Percentiles rank a stretch among this genome's conserved stretches.
These are phyloP conservation scores for Fusarium xylarioides DNA, from an alignment of 2,329 filamentous ascomycete genomes.

Conservation along the genomic window DNA sequence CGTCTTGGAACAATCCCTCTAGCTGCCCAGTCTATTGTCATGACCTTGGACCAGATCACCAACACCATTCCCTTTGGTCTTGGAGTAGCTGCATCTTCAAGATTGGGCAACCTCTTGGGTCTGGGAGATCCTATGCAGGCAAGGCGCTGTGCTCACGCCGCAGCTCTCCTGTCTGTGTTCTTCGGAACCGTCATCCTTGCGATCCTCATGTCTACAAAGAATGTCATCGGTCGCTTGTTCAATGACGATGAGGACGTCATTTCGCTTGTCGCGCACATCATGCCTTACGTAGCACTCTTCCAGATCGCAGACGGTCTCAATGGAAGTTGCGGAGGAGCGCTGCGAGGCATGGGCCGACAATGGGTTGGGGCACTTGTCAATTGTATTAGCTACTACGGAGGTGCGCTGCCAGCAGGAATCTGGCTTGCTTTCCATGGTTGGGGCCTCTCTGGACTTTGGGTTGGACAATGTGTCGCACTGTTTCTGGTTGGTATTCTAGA, in stretches of 20 bases:
- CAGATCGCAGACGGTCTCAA: slow-evolving; percentile 91
- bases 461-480: slow-evolving; percentile 82
- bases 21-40: slow-evolving; percentile 87
- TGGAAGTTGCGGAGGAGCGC: slow-evolving; percentile 81
- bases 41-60: slow-evolving; percentile 87
- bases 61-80: slow-evolving; percentile 88
- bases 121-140: slow-evolving; percentile 72
- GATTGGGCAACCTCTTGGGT: slow-evolving; percentile 83
- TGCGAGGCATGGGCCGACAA: slow-evolving; percentile 86
- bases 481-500: slow-evolving; percentile 82
- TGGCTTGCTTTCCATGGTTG: slow-evolving; percentile 87
- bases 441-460: slow-evolving; percentile 82
- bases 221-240: slow-evolving; percentile 81
- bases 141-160: slow-evolving; percentile 75
- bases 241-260: slow-evolving; percentile 80
- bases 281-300: slow-evolving; percentile 88
- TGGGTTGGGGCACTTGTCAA: slow-evolving; percentile 87
- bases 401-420: slow-evolving; percentile 82
- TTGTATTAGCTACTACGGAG: slow-evolving; percentile 83
- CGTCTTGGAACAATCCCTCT: slow-evolving; percentile 81
- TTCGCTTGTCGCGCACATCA: slow-evolving; percentile 75
- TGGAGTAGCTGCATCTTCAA: slow-evolving; percentile 80
- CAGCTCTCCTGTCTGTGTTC: slow-evolving; percentile 76
- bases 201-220: slow-evolving; percentile 73
- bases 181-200: slow-evolving; percentile 74